Evolutionary conservation across 2,329 filamentous ascomycete species (phyloP), one percentile per base, ranked within the genome.

Genomic region (Cladophialophora chaetospira): DNA sequence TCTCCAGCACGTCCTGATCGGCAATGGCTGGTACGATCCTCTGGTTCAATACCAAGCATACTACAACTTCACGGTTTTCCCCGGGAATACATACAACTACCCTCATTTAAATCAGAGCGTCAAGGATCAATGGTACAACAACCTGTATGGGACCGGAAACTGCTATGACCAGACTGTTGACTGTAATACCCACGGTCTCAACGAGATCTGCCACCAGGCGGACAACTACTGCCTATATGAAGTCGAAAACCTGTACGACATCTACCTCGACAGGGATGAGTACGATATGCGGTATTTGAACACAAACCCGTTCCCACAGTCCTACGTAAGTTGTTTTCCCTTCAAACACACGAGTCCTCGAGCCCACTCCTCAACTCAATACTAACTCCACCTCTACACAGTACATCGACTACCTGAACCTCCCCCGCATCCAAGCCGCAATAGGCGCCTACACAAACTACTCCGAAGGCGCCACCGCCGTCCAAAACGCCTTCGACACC

Each of bases 71-170:
- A 70, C 69, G 15, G 63, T 72, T 1, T 70, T 19, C 38, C 71
- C 71, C 1, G 71, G 71, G 15, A 73, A 73, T 53, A 69, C 70
- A 5, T 73, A 73, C 40, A 69, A 71, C 43, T 70, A 71, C 49
- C 42, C 62, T 47, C 66, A 65, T 11, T 66, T 63, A 36, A 67
- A 68, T 49, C 57, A 61, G 17, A 53, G 47, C 17, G 44, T 17
- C 73, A 76, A 56, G 67, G 70, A 82, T 81, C 66, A 74, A 71
- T 8, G 75, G 77, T 82, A 82, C 73, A 83, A 85, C 70, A 80
- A 79, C 62, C 67, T 86, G 28, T 86, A 84, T 66, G 83, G 83
- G 1, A 65, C 73, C 2, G 83, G 83, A 28, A 85, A 86, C 68
- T 87, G 84, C 68, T 68, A 81, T 23, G 82, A 86, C 64, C 75